Evolutionary conservation across 116 monocot genomes (phyloP).

Genomic region (Trichopus zeylanicus): DNA sequence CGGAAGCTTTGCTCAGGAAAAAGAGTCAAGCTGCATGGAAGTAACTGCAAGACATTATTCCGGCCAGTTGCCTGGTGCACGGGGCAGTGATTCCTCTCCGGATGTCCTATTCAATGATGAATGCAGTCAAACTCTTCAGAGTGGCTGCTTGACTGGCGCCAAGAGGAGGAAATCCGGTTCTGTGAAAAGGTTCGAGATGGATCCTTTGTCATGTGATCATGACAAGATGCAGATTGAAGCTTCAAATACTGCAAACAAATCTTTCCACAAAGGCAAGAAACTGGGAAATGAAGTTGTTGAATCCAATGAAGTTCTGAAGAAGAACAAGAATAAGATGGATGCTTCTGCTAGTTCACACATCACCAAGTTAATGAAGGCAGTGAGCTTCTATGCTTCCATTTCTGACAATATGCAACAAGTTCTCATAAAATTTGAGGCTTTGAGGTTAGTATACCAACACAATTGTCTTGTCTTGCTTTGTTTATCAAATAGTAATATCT

Average conservation of each 20-base stretch:
- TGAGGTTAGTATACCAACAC: slow-evolving; percentile 34
- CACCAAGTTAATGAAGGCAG: slow-evolving; percentile 58
- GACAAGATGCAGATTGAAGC: slow-evolving; percentile 9
- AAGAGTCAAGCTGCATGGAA: neutral
- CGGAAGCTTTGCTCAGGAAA: no score
- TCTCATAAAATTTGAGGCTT: slow-evolving; percentile 53
- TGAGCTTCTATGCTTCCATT: slow-evolving; percentile 38
- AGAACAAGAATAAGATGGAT: slow-evolving; percentile 25
- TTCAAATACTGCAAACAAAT: slow-evolving; percentile 2
- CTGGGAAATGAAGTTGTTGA: slow-evolving; percentile 29
- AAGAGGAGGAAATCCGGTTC: slow-evolving; percentile 79
- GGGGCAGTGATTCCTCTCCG: slow-evolving; percentile 17
- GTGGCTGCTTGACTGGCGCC: slow-evolving; percentile 42
- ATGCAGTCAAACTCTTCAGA: slow-evolving; percentile 2
- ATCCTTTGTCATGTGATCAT: neutral
- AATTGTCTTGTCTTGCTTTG: neutral
- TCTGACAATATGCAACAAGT: slow-evolving; percentile 61
- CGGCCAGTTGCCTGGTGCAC: slow-evolving; percentile 10
- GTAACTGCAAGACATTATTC: slow-evolving; percentile 14
- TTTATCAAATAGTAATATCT: no score
- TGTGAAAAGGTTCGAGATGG: slow-evolving; percentile 71
- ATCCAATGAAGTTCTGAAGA: slow-evolving; percentile 28
- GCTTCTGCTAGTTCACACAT: slow-evolving; percentile 22
- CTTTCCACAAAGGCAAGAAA: slow-evolving; percentile 17
- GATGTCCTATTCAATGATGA: slow-evolving; percentile 34